Evolutionary conservation across 192 early-diverging fungal species (phyloP), one percentile per base, ranked within the genome.

Genomic region (Coemansia sp.): DNA sequence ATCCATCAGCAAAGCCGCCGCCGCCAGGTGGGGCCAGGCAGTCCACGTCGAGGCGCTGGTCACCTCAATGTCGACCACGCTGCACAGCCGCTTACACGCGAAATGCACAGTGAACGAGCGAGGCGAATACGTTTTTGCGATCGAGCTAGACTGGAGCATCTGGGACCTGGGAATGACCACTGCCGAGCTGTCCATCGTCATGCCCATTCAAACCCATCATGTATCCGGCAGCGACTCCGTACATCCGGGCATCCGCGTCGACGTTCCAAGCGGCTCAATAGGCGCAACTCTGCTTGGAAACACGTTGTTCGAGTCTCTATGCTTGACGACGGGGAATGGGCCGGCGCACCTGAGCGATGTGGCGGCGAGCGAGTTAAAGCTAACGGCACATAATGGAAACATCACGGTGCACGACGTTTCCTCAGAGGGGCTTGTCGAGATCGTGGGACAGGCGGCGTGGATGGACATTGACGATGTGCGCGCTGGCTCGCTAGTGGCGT

Each of bases 381-480:
- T 82, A 14, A 59, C 56, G 1, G 79, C 79, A 29, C 74, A 82
- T 24, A 67, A 82, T 27, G 79, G 79, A 9, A 82, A 82, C 58
- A 82, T 82, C 47, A 82, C 79, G 4, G 60, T 73, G 9, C 79
- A 77, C 37, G 75, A 82, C 11, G 54, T 77, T 6, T 68, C 65
- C 9, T 59, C 71, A 9, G 43, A 67, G 37, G 46, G 45, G 2
- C 43, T 57, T 6, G 62, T 77, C n/a, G 65, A 71, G 11, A 65
- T 82, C 45, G 38, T 51, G 12, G 74, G 74, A 14, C 61, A 74
- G 24, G 63, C 67, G 1, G 79, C 79, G 7, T 82, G 79, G 79
- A 82, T 82, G 71, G 79, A 82, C 36, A 74, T 82, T 63, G 79
- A 82, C 59, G 75, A 82, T 27, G 46, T 82, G 25, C 62, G 62